These are phyloP conservation scores for Leishmania turanica DNA, from an alignment of 208 protist genomes.

Conservation along the genomic window DNA sequence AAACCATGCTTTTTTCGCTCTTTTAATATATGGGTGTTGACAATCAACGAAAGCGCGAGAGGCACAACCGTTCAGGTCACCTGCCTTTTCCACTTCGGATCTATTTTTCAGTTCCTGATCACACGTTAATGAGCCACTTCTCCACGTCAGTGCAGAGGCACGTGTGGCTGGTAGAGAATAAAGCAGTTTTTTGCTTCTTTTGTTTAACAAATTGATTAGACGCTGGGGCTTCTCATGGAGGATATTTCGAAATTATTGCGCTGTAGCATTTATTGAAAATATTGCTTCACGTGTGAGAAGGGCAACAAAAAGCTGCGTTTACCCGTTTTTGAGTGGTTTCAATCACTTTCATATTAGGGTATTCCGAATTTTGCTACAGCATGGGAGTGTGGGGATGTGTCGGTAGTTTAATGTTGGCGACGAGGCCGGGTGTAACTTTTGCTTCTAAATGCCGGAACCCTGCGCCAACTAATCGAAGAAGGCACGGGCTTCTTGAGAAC, in stretches of 20 bases:
- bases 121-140: background rate
- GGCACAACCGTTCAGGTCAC: background rate
- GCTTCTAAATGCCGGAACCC: background rate
- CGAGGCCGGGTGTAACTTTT: background rate
- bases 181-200: background rate
- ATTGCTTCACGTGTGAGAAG: background rate
- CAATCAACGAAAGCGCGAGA: background rate
- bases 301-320: background rate
- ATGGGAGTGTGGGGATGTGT: background rate
- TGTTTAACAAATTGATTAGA: background rate
- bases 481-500: background rate
- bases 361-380: background rate
- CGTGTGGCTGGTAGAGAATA: background rate
- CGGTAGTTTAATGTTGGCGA: background rate
- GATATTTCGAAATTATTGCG: background rate
- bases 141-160: background rate
- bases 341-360: background rate
- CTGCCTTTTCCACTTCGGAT: background rate
- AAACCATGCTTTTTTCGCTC: background rate
- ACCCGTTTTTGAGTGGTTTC: background rate
- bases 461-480: background rate
- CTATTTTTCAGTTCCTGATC: background rate
- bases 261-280: background rate
- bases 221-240: background rate
- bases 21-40: background rate